These are phyloP conservation scores for Alternaria dauci DNA, from an alignment of 2,329 filamentous ascomycete genomes.

Conservation along the genomic window DNA sequence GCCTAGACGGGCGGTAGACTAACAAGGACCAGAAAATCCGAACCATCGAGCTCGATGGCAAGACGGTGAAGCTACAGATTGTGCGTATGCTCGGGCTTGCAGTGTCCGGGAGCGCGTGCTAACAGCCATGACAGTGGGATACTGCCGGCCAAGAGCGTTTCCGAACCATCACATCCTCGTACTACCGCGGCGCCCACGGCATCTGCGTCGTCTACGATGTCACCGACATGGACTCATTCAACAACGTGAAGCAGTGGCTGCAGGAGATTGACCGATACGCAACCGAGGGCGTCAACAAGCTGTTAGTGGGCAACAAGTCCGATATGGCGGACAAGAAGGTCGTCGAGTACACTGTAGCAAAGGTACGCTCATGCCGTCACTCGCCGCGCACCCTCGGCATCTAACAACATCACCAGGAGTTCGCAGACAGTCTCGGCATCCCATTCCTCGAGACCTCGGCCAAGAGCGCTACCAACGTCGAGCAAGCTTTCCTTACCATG, in stretches of 20 bases:
- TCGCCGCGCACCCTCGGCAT: not conserved
- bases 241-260: constrained; percentile 99
- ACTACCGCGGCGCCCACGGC: constrained; percentile 98
- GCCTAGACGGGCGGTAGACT: constrained; percentile 31
- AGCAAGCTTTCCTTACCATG: constrained; percentile 99
- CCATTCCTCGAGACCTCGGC: constrained; percentile 99
- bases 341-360: constrained; percentile 98
- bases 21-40: constrained; percentile 84
- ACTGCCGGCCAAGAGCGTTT: constrained; percentile 99
- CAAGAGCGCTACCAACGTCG: constrained; percentile 99
- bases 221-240: constrained; percentile 99
- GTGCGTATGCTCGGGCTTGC: constrained; percentile 50
- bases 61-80: constrained; percentile 99
- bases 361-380: constrained; percentile 68
- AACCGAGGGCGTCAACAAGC: constrained; percentile 99
- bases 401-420: constrained; percentile 71
- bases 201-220: constrained; percentile 99
- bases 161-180: constrained; percentile 99
- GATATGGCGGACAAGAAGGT: constrained; percentile 99
- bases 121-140: constrained; percentile 77
- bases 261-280: constrained; percentile 99
- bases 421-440: constrained; percentile 97
- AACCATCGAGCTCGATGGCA: constrained; percentile 98
- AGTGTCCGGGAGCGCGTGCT: constrained; percentile 15
- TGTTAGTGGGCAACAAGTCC: constrained; percentile 99